These are phyloP conservation scores for Trichoderma pleuroti DNA, from an alignment of 2,329 filamentous ascomycete genomes.

Conservation along the genomic window DNA sequence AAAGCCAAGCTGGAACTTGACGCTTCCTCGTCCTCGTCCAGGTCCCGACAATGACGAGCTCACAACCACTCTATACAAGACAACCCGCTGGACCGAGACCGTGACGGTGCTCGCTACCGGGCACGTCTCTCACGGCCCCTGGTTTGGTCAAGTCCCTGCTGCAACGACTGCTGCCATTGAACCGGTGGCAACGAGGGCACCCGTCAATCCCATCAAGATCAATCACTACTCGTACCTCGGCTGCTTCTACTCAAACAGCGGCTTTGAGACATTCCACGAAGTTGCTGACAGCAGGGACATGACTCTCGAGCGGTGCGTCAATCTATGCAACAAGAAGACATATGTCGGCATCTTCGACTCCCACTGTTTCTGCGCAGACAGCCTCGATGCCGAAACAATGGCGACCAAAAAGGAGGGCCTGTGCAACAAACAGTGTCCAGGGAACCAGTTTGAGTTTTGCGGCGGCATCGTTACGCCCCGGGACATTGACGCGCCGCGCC, in stretches of 20 bases:
- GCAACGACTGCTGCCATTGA: conserved; percentile 8
- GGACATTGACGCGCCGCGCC: neutral
- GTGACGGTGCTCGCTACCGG: conserved; percentile 22
- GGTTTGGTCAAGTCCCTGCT: neutral
- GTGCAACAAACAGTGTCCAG: conserved; percentile 42
- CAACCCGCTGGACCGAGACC: conserved; percentile 27
- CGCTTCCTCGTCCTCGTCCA: neutral
- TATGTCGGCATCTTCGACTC: conserved; percentile 41
- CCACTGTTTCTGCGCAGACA: conserved; percentile 45
- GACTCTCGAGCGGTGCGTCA: conserved; percentile 40
- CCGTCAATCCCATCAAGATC: conserved; percentile 33
- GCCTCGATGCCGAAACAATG: conserved; percentile 39
- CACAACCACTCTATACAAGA: conserved; percentile 29
- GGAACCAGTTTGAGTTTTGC: conserved; percentile 39
- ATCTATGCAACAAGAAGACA: conserved; percentile 33
- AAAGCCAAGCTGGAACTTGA: neutral
- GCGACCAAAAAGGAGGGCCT: conserved; percentile 30
- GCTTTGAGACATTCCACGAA: conserved; percentile 36
- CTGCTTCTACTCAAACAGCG: conserved; percentile 41
- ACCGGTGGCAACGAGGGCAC: conserved; percentile 3
- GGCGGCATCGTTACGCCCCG: conserved; percentile 35
- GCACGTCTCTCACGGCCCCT: neutral
- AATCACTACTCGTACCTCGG: conserved; percentile 36
- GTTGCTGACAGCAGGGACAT: conserved; percentile 33
- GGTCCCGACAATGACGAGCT: conserved; percentile 18